phyloP scores from a whole-genome alignment of 2,329 filamentous ascomycete species.

The Aspergillus japonicus region DNA sequence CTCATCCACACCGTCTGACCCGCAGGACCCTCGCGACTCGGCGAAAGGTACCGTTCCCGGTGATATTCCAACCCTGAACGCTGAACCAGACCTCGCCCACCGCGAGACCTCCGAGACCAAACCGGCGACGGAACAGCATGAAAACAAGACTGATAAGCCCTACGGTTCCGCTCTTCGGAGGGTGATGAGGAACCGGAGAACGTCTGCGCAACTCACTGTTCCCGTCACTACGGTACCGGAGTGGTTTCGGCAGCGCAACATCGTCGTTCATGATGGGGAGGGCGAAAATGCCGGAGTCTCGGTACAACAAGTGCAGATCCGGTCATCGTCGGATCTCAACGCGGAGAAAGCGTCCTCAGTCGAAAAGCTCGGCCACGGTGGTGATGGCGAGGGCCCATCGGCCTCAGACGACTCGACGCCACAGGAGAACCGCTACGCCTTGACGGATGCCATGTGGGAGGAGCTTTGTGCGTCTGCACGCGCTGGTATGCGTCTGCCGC shows the following conservation, averaged over 20 bases:
- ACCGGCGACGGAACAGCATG: constrained; percentile 17
- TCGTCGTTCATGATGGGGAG: constrained; percentile 24
- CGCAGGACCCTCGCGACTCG: constrained; percentile 25
- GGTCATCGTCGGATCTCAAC: constrained; percentile 20
- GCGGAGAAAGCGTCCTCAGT: constrained; percentile 13
- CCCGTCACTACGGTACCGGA: constrained; percentile 31
- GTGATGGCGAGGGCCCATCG: constrained; percentile 25
- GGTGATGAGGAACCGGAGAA: constrained; percentile 37
- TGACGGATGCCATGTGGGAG: constrained; percentile 44
- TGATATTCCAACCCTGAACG: constrained; percentile 20
- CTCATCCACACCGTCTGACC: constrained; percentile 30
- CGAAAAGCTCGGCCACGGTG: constrained; percentile 23
- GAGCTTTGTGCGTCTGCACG: constrained; percentile 53
- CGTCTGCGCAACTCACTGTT: constrained; percentile 19
- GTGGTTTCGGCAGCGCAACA: constrained; percentile 42
- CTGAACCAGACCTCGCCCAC: constrained; percentile 15
- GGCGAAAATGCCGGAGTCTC: constrained; percentile 12
- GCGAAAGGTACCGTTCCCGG: constrained; percentile 22
- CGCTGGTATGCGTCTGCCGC: constrained; percentile 49
- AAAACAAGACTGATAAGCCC: constrained; percentile 28
- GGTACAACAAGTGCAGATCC: constrained; percentile 29
- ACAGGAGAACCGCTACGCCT: constrained; percentile 35
- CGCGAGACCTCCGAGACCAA: constrained; percentile 16
- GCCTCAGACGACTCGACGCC: constrained; percentile 16
- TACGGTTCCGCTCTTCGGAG: constrained; percentile 43